phyloP scores from a whole-genome alignment of 352 stramenopile species.

The Globisporangium ultimum region DNA sequence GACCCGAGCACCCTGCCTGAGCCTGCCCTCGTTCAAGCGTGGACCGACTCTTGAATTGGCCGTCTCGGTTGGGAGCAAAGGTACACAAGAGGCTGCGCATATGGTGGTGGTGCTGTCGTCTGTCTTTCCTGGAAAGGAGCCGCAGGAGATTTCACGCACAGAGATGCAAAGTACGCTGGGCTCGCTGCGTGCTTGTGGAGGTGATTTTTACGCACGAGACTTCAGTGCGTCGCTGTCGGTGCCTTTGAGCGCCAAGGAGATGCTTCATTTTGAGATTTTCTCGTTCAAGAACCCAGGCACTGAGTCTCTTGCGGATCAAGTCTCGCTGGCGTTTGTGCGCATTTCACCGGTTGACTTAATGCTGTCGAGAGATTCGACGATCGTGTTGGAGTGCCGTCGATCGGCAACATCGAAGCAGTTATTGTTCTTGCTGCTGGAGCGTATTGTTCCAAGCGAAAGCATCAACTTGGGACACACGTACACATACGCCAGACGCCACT shows the following conservation, averaged over 20 bases:
- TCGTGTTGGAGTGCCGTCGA: constrained; percentile 65
- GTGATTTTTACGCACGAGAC: constrained; percentile 73
- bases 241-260: constrained; percentile 50
- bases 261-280: constrained; percentile 83
- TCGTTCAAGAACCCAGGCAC: constrained; percentile 53
- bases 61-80: constrained; percentile 73
- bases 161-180: constrained; percentile 68
- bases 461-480: constrained; percentile 75
- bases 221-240: constrained; percentile 75
- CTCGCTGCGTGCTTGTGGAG: constrained; percentile 60
- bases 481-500: constrained; percentile 78
- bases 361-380: constrained; percentile 70
- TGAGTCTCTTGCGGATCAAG: constrained; percentile 53
- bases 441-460: constrained; percentile 56
- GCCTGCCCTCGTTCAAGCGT: constrained; percentile 63
- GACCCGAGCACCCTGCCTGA: constrained; percentile 58
- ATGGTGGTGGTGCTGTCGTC: constrained; percentile 74
- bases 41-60: constrained; percentile 62
- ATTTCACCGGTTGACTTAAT: constrained; percentile 69
- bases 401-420: constrained; percentile 44
- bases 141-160: constrained; percentile 66
- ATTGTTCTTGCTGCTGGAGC: constrained; percentile 78
- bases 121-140: constrained; percentile 42
- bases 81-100: constrained; percentile 55
- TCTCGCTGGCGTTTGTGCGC: constrained; percentile 72